Evolutionary conservation across 1,284 basidiomycete genomes (phyloP), one percentile per base, ranked within the genome.

Genomic region (Pyrrhoderma noxium): DNA sequence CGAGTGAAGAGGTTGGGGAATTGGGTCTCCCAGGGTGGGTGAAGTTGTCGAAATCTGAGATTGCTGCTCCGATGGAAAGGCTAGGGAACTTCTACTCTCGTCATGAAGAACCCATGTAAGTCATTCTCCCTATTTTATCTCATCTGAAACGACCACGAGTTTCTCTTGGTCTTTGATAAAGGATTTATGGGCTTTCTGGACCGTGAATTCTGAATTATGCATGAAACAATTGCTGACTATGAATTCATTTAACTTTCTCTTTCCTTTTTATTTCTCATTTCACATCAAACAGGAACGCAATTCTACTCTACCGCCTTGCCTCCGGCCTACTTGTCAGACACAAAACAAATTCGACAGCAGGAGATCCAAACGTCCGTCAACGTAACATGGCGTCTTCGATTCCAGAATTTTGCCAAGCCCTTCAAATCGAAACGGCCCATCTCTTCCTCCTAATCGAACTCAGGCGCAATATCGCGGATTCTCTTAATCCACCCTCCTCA

Each of bases 41-140:
- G 31, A 45, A 44, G 2, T 21, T 55, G 35, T 67, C 67, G 2
- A 72, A 68, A 48, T 72, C 74, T 16, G 82, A 89, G 59, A 64
- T 89, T 11, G 80, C 77, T n/a, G 78, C 81, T 4, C 83, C 83
- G 0, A 69, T 89, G 36, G 82, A 85, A 58, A 75, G 79, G 2
- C 68, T 89, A 1, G 86, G 77, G 0, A 68, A 74, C 3, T 80
- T 82, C 54, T 87, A 88, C 57, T 73, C 75, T 5, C 66, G 70
- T 25, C 69, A 67, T 35, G 82, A 79, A n/a, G 77, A 76, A 52
- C 57, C 71, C 14, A 76, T 82, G 86, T 88, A 62, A 59, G 80
- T 71, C 11, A 42, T 18, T 37, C 13, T 48, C 21, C 44, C 27
- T 38, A 55, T 52, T 22, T 18, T 47, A 52, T 8, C 16, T 51